Evolutionary conservation across 1,284 basidiomycete species (phyloP).

Genomic region (Inonotus obliquus): DNA sequence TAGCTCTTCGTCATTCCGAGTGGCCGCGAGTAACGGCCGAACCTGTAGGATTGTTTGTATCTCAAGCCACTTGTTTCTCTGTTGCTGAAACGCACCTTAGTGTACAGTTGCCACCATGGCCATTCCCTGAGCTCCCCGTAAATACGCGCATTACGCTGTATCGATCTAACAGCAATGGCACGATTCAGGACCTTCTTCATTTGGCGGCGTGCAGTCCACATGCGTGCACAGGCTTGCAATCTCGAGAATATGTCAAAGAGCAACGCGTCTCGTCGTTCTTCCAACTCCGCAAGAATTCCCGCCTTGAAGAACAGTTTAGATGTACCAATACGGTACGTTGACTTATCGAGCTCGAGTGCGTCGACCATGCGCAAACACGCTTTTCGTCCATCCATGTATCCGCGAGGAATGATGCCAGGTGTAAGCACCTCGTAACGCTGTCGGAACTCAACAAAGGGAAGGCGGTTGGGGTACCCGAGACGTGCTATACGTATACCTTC

Average conservation of each 20-base stretch:
- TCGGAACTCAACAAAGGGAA: conserved; percentile 96
- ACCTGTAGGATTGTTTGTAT: conserved; percentile 45
- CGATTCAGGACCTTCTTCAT: conserved; percentile 96
- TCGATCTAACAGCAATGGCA: conserved; percentile 85
- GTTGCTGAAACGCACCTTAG: conserved; percentile 51
- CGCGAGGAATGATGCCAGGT: conserved; percentile 86
- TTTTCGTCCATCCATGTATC: conserved; percentile 97
- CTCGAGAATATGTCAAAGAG: conserved; percentile 89
- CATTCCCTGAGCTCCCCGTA: conserved; percentile 89
- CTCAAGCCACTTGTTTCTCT: neutral
- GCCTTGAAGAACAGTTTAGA: conserved; percentile 99
- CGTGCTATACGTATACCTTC: conserved; percentile 99
- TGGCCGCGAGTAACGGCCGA: conserved; percentile 88
- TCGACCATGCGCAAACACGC: conserved; percentile 93
- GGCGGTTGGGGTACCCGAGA: conserved; percentile 93
- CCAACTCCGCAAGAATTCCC: conserved; percentile 95
- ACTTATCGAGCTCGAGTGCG: conserved; percentile 82
- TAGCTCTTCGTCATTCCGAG: conserved; percentile 90
- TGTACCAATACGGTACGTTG: conserved; percentile 87
- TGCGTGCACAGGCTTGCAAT: conserved; percentile 83
- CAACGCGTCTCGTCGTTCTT: conserved; percentile 86
- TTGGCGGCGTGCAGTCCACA: conserved; percentile 83
- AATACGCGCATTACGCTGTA: conserved; percentile 90
- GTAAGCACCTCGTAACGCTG: conserved; percentile 96
- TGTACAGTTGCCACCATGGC: conserved; percentile 99